Evolutionary conservation across 768 basidiomycete genomes (phyloP).

Genomic region (Calocybe indica): DNA sequence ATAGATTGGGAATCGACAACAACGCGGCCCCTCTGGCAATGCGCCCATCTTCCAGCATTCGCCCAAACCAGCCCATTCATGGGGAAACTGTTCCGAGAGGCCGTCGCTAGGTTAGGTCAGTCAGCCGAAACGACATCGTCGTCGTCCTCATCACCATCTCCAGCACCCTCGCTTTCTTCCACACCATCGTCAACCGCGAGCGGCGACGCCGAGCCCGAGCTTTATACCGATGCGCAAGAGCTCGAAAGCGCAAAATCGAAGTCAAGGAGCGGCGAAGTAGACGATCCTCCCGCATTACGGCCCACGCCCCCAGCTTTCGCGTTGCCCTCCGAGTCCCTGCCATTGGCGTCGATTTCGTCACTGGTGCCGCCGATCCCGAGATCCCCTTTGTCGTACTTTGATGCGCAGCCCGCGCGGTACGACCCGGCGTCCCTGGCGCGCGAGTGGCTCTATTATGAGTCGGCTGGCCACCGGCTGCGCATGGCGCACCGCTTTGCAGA

Average conservation of each 20-base stretch:
- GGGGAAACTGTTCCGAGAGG: conserved; percentile 61
- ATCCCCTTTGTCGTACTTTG: too few species aligned
- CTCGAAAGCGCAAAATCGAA: conserved; percentile 6
- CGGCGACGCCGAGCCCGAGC: conserved; percentile 10
- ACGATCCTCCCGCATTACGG: too few species aligned
- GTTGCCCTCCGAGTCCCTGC: too few species aligned
- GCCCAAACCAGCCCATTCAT: conserved; percentile 75
- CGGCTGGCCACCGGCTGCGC: conserved; percentile 57
- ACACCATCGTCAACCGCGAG: too few species aligned
- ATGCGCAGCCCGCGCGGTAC: neutral
- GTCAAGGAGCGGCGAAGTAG: conserved; percentile 10
- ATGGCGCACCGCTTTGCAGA: conserved; percentile 78
- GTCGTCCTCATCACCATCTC: conserved; percentile 11
- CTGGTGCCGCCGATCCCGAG: too few species aligned
- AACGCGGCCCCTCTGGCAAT: conserved; percentile 79
- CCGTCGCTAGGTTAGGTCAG: conserved; percentile 43
- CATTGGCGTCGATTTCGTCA: too few species aligned
- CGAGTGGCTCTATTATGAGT: conserved; percentile 75
- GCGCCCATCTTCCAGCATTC: conserved; percentile 77
- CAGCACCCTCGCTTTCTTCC: too few species aligned
- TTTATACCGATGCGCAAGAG: conserved; percentile 11
- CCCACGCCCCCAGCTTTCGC: too few species aligned
- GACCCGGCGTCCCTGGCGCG: conserved; percentile 42
- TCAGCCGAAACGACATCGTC: conserved; percentile 9
- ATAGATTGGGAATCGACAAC: conserved; percentile 94